Base-by-base conservation (phyloP, 2,329 filamentous ascomycete species). In the Metarhizium album region DNA sequence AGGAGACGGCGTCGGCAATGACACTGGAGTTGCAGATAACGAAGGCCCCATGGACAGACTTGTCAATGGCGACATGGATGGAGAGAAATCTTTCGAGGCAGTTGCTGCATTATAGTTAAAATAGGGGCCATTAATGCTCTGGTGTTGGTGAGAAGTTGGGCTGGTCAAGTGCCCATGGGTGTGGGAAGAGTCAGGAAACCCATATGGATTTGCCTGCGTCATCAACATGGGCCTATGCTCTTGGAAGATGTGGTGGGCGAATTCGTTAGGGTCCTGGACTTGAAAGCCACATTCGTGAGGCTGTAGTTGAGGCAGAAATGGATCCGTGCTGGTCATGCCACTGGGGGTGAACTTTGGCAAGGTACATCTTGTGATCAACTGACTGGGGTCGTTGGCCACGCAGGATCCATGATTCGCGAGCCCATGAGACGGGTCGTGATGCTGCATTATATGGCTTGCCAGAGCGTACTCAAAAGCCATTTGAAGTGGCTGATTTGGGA, bases 181-280 rank as follows among this genome's bases (percentile, higher is more conserved):
- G 9, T 47, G 49, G 20, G 27, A 29, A 22, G 37, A 33, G 6
- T 43, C 54, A 7, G 50, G 27, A 6, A 54, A 50, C 18, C 47
- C 53, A 38, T 43, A 45, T 23, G 54, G 54, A 23, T 58, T 53
- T 7, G 46, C 42, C 24, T 54, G 51, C 42, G 56, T 46, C 47
- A 51, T 35, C 3, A 55, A 43, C 11, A 55, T 49, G 27, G 54
- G 47, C 29, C 52, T 54, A 47, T 65, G 63, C 42, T 63, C 57
- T 42, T 62, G 54, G 18, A 64, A 58, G n/a, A 64, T 58, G 45
- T 65, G 63, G 31, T 60, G 55, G 8, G 61, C 59, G 53, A 62
- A 64, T 38, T 56, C 54, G 24, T 55, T 54, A 8, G 60, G 53
- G 23, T 61, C 58, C 14, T 64, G 58, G 24, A 63, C 54, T 20